Base-by-base conservation (phyloP, 495 filamentous ascomycete genomes). In the Lophiostoma macrostomum region DNA sequence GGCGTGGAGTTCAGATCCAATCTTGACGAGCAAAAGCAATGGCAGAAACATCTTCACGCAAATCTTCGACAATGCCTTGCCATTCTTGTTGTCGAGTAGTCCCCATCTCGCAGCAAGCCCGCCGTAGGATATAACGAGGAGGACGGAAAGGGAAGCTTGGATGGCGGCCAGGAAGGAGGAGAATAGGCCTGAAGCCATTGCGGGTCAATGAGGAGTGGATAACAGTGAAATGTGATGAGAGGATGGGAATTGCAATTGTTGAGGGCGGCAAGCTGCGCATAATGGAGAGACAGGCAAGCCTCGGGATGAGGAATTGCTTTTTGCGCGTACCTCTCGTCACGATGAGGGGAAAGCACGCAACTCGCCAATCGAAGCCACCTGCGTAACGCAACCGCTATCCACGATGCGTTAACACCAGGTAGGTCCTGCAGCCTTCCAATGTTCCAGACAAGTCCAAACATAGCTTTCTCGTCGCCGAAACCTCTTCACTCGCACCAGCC, bases 11-110 rank as follows among this genome's bases (percentile, higher is more conserved):
- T 88, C 70, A 11, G 74, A 74, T 3, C 85, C 84, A 16, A 89
- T 70, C 53, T 84, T 79, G 12, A 79, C 76, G 48, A 88, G 63
- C 7, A 88, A 69, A 14, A 88, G 67, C 0, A 79, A 80, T 2
- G 84, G 85, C 0, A 88, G 72, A 41, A 88, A 84, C 50, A 87
- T 70, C 24, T 77, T 80, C 1, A 86, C 80, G 58, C 82, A 85
- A 16, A 87, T 60, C 5, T 76, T 76, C 31, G 80, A 81, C 28
- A 88, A 76, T 30, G 82, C 67, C 59, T 81, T 79, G 24, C 80
- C 76, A 23, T 73, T 73, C 0, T 58, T 34, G 20, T 69, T 68
- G 39, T 79, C 69, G 10, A 88, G 71, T 4, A 88, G 65, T 1
- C 73, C 68, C 24, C 79, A 71, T 43, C 74, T 70, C 6, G 77